phyloP scores from a whole-genome alignment of 2,329 filamentous ascomycete genomes.

The Alternaria burnsii region DNA sequence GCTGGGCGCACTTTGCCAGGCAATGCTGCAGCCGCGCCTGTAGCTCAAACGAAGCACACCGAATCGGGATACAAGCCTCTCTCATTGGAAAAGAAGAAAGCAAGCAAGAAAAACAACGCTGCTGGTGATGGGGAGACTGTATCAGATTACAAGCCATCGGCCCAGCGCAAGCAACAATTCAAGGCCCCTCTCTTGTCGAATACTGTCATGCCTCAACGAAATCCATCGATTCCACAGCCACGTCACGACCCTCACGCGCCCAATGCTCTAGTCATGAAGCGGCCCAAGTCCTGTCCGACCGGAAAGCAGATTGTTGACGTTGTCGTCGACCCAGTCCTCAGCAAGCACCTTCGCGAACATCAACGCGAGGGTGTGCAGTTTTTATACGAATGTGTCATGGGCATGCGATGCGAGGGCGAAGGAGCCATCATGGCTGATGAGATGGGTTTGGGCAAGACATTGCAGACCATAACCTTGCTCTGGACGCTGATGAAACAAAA shows the following conservation, averaged over 20 bases:
- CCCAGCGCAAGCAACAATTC: conserved; percentile 61
- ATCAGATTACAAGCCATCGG: conserved; percentile 47
- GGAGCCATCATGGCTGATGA: conserved; percentile 78
- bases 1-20: conserved; percentile 58
- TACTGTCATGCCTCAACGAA: conserved; percentile 59
- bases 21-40: conserved; percentile 28
- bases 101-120: conserved; percentile 20
- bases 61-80: conserved; percentile 29
- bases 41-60: conserved; percentile 23
- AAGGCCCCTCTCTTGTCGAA: conserved; percentile 68
- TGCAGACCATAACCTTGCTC: conserved; percentile 75
- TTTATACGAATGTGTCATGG: conserved; percentile 80
- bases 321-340: conserved; percentile 72
- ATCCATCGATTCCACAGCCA: conserved; percentile 62
- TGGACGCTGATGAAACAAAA: conserved; percentile 79
- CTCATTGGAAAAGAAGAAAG: conserved; percentile 16
- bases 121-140: conserved; percentile 48
- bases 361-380: conserved; percentile 75
- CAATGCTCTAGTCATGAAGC: conserved; percentile 72
- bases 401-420: conserved; percentile 71
- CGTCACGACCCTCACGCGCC: conserved; percentile 69
- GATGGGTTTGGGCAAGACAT: conserved; percentile 78
- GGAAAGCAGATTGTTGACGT: conserved; percentile 76
- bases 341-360: conserved; percentile 70
- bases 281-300: conserved; percentile 63